Conservation (phyloP, 2,329 filamentous ascomycete genomes). For the Tolypocladium inflatum region DNA sequence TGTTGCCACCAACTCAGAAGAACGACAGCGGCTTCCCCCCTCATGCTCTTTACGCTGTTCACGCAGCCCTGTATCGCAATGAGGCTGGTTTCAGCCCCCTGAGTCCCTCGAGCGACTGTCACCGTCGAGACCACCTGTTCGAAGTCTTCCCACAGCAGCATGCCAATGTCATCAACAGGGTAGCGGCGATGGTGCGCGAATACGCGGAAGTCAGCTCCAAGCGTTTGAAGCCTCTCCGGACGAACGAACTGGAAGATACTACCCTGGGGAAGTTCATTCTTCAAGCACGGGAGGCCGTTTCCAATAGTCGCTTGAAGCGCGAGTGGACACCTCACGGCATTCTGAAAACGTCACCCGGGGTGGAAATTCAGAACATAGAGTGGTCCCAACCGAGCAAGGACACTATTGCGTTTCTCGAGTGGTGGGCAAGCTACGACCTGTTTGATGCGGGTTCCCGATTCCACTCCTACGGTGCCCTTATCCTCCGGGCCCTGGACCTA, state of each 20-base stretch:
- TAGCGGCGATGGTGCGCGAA: conserved; percentile 22
- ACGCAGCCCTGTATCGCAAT: conserved; percentile 51
- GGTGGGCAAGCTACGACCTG: conserved; percentile 51
- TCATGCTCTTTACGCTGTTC: conserved; percentile 57
- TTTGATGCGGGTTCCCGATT: conserved; percentile 44
- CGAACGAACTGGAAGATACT: conserved; percentile 9
- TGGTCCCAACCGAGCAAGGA: conserved; percentile 27
- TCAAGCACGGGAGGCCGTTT: conserved; percentile 40
- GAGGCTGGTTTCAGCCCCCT: conserved; percentile 50
- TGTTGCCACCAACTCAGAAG: conserved; percentile 29
- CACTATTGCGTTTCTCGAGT: conserved; percentile 59
- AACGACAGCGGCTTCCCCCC: conserved; percentile 29
- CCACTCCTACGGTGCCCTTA: conserved; percentile 51
- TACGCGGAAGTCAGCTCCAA: conserved; percentile 14
- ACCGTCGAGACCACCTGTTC: conserved; percentile 46
- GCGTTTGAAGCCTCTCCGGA: conserved; percentile 6
- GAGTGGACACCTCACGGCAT: conserved; percentile 41
- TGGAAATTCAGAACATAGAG: conserved; percentile 10
- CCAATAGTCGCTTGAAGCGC: conserved; percentile 38
- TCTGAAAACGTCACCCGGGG: conserved; percentile 17
- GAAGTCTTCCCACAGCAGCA: conserved; percentile 37
- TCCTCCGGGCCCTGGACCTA: conserved; percentile 51
- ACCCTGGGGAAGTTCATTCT: conserved; percentile 34
- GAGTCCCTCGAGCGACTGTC: conserved; percentile 35
- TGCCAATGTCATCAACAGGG: conserved; percentile 17